These are phyloP conservation scores for Populus tomentosa DNA, from an alignment of 441 rosid species.

Conservation along the genomic window DNA sequence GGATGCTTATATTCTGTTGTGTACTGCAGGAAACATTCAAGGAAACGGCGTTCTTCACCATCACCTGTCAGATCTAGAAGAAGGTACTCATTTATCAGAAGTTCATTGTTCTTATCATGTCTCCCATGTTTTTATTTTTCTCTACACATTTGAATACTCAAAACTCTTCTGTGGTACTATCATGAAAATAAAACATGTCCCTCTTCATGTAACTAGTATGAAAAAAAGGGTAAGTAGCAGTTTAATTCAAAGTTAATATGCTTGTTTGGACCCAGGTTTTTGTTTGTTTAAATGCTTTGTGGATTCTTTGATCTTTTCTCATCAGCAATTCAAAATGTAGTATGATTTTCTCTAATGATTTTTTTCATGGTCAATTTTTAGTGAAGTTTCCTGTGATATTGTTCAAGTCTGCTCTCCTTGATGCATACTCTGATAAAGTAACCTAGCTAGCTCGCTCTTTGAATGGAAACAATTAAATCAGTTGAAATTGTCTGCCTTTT, in stretches of 20 bases:
- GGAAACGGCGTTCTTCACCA: slow-evolving; percentile 57
- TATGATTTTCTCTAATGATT: background rate
- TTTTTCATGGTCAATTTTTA: background rate
- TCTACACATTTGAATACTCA: slow-evolving; percentile 4
- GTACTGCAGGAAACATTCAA: slow-evolving; percentile 52
- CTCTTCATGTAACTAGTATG: background rate
- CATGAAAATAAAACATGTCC: slow-evolving; percentile 1
- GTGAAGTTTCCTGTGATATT: background rate
- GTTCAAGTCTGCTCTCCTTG: background rate
- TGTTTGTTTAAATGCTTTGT: background rate
- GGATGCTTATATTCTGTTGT: slow-evolving; percentile 20
- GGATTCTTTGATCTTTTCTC: background rate
- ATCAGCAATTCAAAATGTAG: background rate
- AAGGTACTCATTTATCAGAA: slow-evolving; percentile 42
- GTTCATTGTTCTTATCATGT: slow-evolving; percentile 1
- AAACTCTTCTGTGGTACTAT: background rate
- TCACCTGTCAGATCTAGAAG: slow-evolving; percentile 75
- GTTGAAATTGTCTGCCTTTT: background rate
- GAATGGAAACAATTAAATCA: background rate
- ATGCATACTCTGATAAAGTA: background rate
- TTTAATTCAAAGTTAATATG: background rate
- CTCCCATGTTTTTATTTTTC: background rate
- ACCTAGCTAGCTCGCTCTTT: background rate
- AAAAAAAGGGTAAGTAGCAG: background rate
- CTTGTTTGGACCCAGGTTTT: background rate